These are phyloP conservation scores for Candida cerambycidarum DNA, from an alignment of 805 yeast species.

Conservation along the genomic window DNA sequence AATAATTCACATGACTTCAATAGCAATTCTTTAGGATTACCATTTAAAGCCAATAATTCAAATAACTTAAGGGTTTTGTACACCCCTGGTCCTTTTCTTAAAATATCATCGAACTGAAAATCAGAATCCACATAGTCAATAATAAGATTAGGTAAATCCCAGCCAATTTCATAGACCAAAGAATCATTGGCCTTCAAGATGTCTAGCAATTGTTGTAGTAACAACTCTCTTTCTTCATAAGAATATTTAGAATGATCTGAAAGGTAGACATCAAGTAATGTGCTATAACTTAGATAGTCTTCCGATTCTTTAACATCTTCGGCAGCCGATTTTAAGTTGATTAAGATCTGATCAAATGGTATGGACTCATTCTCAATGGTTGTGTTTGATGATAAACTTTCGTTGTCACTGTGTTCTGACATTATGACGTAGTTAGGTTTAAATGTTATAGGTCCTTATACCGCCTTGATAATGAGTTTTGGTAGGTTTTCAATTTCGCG, in stretches of 20 bases:
- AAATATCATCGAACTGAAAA: conserved; percentile 20
- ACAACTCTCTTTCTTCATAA: conserved; percentile 46
- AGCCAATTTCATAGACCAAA: conserved; percentile 69
- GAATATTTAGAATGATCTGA: conserved; percentile 46
- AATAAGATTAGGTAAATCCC: conserved; percentile 84
- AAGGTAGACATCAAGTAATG: conserved; percentile 64
- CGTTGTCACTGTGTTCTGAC: conserved; percentile 18
- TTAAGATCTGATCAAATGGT: conserved; percentile 26
- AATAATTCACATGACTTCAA: conserved; percentile 70
- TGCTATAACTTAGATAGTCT: conserved; percentile 72
- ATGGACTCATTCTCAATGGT: conserved; percentile 22
- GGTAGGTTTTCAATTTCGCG: conserved; percentile 1
- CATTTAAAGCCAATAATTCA: conserved; percentile 61
- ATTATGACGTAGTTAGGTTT: neutral
- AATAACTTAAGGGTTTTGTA: conserved; percentile 48
- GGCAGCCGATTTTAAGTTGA: conserved; percentile 30
- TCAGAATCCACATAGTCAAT: conserved; percentile 51
- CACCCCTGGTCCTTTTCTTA: conserved; percentile 43
- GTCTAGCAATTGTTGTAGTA: conserved; percentile 47
- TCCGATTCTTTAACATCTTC: conserved; percentile 42
- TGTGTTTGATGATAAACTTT: conserved; percentile 17
- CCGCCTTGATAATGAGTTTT: too few species aligned
- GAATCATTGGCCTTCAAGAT: conserved; percentile 47
- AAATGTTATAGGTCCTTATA: too few species aligned
- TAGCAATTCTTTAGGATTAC: conserved; percentile 80